These are phyloP conservation scores for Fabrea salina DNA, from an alignment of 169 alveolate genomes.

Conservation along the genomic window DNA sequence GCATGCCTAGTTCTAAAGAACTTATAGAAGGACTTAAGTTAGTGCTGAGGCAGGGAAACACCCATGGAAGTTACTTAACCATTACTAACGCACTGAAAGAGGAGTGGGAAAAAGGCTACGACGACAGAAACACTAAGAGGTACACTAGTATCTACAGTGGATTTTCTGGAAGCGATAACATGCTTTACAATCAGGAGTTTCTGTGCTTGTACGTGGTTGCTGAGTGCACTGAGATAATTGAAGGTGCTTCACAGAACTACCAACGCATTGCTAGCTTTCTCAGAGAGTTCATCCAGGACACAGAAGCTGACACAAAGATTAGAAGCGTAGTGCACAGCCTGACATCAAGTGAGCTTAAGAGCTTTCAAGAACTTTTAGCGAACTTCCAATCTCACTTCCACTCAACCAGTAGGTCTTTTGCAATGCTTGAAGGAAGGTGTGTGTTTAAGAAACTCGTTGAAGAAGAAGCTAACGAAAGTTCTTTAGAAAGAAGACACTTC, in stretches of 20 bases:
- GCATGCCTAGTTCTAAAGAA: neutral
- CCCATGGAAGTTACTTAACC: neutral
- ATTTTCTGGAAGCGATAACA: neutral
- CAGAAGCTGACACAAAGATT: neutral
- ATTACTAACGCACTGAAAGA: neutral
- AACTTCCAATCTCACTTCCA: neutral
- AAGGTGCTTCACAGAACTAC: neutral
- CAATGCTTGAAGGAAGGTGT: too few relatives aligned
- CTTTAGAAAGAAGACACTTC: too few relatives aligned
- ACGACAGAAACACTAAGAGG: too few relatives aligned
- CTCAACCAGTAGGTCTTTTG: neutral
- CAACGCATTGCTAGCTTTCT: neutral
- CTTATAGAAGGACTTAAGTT: neutral
- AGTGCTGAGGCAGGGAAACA: neutral
- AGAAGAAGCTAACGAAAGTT: too few relatives aligned
- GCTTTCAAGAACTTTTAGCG: neutral
- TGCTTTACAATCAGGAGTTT: neutral
- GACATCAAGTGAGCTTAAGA: neutral
- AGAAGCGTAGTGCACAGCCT: neutral
- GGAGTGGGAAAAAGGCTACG: neutral
- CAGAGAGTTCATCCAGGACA: neutral
- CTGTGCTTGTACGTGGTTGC: neutral
- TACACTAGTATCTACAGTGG: too few relatives aligned
- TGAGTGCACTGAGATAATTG: conserved; percentile 7
- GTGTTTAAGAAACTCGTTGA: too few relatives aligned